phyloP scores from a whole-genome alignment of 1,139 yeast genomes.

The Suhomyces bolitotheri region DNA sequence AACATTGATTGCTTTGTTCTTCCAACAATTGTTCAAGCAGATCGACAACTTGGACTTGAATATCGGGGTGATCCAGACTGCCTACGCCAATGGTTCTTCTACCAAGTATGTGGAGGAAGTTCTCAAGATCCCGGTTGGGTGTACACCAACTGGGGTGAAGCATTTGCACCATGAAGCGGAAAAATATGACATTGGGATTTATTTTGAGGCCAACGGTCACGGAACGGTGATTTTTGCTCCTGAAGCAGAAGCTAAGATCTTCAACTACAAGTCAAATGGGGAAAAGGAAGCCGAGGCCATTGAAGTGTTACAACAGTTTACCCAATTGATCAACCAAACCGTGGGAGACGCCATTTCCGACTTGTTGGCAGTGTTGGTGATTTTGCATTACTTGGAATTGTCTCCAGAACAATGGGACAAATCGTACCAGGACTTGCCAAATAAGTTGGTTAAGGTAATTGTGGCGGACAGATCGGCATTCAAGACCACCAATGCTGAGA shows the following conservation, averaged over 20 bases:
- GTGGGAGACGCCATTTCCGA: conserved; percentile 98
- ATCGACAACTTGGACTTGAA: conserved; percentile 43
- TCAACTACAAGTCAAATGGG: conserved; percentile 24
- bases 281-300: conserved; percentile 44
- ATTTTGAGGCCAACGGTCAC: conserved; percentile 99
- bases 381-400: conserved; percentile 55
- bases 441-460: conserved; percentile 72
- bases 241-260: conserved; percentile 45
- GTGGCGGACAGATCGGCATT: conserved; percentile 81
- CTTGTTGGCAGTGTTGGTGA: conserved; percentile 70
- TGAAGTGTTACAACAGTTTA: conserved; percentile 53
- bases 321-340: conserved; percentile 84
- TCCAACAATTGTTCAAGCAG: conserved; percentile 49
- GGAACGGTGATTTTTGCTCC: conserved; percentile 88
- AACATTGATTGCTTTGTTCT: conserved; percentile 73
- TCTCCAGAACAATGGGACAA: conserved; percentile 73
- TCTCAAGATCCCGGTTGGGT: conserved; percentile 74
- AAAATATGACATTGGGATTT: conserved; percentile 84
- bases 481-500: conserved; percentile 88
- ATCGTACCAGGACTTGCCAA: conserved; percentile 83
- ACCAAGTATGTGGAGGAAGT: conserved; percentile 66
- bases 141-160: conserved; percentile 96
- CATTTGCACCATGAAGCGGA: conserved; percentile 90
- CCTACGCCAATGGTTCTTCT: conserved; percentile 94
- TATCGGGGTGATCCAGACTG: conserved; percentile 94